Evolutionary conservation across 371 early-diverging fungal species (phyloP), one percentile per base, ranked within the genome.

Genomic region (Conidiobolus incongruus): DNA sequence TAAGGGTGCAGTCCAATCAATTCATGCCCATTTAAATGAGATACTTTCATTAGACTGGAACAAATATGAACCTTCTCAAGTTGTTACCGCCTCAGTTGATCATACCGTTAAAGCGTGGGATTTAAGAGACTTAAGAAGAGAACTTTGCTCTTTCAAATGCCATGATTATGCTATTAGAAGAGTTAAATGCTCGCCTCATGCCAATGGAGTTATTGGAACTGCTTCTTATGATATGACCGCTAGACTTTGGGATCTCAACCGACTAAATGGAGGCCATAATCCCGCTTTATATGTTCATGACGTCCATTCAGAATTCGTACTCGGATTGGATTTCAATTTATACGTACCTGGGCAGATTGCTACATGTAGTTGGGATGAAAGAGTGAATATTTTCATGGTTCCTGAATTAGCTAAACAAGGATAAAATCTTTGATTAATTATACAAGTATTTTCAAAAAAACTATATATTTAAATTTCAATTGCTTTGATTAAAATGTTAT

Each of bases 301-400:
- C 50, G 63, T 64, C 22, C 93, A 94, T 48, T 75, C 81, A 0
- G 95, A 94, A 61, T 94, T 94, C 69, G 93, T 86, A 15, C 62
- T 91, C 26, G 95, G 93, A 0, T 56, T 90, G 28, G 95, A 94
- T 56, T 85, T 77, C 52, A 79, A 75, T 48, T 56, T 92, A 47
- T 91, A 81, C 55, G 48, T 68, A 13, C 77, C 78, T 31, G 85
- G 87, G 1, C 72, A 72, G 49, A 59, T 91, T 22, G 91, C 88
- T 6, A 86, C 92, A 0, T 87, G 88, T 58, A 78, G 82, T 20
- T 93, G 94, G 94, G 94, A 93, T 54, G 91, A 90, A 56, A 59
- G 56, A 23, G 67, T 93, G 8, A 70, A 72, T 59, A 62, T 77
- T 13, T 67, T 71, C 12, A 17, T 35, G 13, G 3, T 37, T 4